Evolutionary conservation across 495 filamentous ascomycete species (phyloP).

Genomic region (Aspergillus bertholletiae): DNA sequence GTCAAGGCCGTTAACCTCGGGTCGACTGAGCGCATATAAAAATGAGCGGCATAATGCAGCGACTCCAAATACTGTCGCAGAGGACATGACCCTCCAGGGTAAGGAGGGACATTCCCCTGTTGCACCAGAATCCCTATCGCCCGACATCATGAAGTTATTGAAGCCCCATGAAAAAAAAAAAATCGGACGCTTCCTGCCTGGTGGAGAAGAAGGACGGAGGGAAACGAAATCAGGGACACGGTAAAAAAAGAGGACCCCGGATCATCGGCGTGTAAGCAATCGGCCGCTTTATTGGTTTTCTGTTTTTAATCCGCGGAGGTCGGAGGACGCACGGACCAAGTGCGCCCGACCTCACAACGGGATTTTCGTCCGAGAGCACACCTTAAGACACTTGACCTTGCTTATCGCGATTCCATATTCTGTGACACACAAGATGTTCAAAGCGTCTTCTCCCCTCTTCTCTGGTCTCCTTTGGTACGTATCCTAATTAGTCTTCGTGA

Average conservation of each 20-base stretch:
- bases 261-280: slow-evolving; percentile 13
- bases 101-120: slow-evolving; percentile 40
- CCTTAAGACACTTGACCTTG: neutral
- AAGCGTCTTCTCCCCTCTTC: slow-evolving; percentile 68
- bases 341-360: slow-evolving; percentile 6
- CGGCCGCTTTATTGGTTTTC: slow-evolving; percentile 13
- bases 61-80: slow-evolving; percentile 41
- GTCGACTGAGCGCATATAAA: slow-evolving; percentile 36
- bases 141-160: slow-evolving; percentile 24
- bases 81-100: slow-evolving; percentile 41
- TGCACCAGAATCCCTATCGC: slow-evolving; percentile 36
- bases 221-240: neutral
- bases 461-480: slow-evolving; percentile 82
- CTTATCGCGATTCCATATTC: neutral
- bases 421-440: slow-evolving; percentile 51
- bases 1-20: slow-evolving; percentile 67
- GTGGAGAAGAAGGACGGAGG: slow-evolving; percentile 5
- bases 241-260: slow-evolving; percentile 5
- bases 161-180: slow-evolving; percentile 23
- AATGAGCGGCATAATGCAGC: slow-evolving; percentile 46
- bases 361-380: slow-evolving; percentile 18
- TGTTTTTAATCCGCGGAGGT: slow-evolving; percentile 24
- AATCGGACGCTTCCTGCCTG: slow-evolving; percentile 1
- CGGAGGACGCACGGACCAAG: slow-evolving; percentile 15
- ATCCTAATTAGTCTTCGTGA: neutral